These are phyloP conservation scores for Termitomyces sp. DNA, from an alignment of 768 basidiomycete genomes.

Conservation along the genomic window DNA sequence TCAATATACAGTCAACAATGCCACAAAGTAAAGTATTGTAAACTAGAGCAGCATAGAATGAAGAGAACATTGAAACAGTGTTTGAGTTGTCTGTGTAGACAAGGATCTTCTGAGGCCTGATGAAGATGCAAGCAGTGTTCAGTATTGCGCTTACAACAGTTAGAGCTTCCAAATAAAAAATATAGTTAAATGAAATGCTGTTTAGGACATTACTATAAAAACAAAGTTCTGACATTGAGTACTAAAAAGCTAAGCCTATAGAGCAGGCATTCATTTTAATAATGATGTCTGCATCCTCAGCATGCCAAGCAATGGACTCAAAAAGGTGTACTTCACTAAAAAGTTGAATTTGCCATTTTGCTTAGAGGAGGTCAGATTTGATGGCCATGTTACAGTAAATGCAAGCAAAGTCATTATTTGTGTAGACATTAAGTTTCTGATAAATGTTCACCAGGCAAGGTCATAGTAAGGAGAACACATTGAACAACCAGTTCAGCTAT, in stretches of 20 bases:
- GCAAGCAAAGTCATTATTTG: background rate
- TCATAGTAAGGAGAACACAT: background rate
- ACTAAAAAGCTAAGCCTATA: background rate
- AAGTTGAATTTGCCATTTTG: background rate
- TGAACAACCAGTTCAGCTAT: constrained; percentile 1
- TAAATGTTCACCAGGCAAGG: background rate
- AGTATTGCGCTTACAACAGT: no score
- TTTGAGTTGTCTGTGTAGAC: no score
- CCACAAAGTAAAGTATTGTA: constrained; percentile 24
- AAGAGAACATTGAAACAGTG: constrained; percentile 31
- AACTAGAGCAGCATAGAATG: constrained; percentile 9
- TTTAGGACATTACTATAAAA: no score
- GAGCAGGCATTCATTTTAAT: background rate
- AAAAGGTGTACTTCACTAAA: background rate
- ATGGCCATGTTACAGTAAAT: background rate
- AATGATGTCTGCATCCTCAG: background rate
- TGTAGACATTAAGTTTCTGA: no score
- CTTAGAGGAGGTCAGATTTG: background rate
- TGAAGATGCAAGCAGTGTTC: no score
- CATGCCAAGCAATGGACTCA: background rate
- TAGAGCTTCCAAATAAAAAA: no score
- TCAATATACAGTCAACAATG: constrained; percentile 13
- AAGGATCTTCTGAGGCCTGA: no score
- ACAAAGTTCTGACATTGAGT: background rate
- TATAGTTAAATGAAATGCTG: no score